Percentiles rank a stretch among this genome's conserved stretches.
Conservation (phyloP, 257 asterid genomes). For the Solanum chmielewskii region DNA sequence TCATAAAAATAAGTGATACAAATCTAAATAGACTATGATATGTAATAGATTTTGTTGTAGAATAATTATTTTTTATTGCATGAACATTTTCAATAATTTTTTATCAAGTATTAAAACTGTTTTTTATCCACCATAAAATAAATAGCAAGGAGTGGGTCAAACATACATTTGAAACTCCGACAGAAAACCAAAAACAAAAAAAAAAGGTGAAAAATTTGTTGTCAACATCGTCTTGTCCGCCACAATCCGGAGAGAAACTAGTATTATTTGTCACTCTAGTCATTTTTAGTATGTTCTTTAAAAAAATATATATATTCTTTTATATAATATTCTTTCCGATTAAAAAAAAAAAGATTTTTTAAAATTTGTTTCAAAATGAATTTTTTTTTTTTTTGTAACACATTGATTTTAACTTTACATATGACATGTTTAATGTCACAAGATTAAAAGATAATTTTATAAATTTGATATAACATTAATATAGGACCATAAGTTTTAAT, state of each 20-base stretch:
- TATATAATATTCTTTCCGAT: no score
- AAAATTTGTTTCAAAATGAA: no score
- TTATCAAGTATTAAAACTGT: background rate
- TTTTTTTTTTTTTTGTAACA: no score
- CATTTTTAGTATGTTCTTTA: background rate
- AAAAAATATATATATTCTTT: no score
- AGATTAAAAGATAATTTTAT: no score
- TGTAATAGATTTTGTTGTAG: background rate
- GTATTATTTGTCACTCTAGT: background rate
- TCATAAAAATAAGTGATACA: background rate
- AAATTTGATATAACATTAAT: no score
- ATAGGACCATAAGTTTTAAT: no score
- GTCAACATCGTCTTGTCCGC: conserved; percentile 31
- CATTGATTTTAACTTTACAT: no score
- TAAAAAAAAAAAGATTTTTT: no score
- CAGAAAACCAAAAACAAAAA: background rate
- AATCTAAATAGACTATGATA: background rate
- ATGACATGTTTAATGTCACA: no score
- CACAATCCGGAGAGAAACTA: background rate
- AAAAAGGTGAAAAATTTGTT: background rate
- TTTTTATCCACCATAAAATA: background rate
- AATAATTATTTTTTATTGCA: background rate
- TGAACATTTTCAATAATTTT: background rate
- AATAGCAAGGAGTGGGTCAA: background rate
- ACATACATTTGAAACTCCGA: background rate